Evolutionary conservation across 495 filamentous ascomycete genomes (phyloP), one percentile per base, ranked within the genome.

Genomic region (Hyphodiscus hymeniophilus): DNA sequence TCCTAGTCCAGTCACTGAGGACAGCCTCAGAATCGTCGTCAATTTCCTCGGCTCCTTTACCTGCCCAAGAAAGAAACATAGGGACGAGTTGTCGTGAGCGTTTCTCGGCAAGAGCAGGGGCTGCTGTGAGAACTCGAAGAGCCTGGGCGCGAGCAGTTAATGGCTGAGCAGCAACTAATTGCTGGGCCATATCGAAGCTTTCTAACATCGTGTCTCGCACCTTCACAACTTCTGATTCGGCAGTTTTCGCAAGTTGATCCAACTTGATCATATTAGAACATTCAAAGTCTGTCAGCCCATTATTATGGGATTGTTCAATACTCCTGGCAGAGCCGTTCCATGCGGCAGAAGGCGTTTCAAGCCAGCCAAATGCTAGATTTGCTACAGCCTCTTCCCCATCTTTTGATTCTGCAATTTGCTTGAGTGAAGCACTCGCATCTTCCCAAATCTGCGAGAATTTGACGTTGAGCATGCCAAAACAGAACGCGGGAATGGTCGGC

Each of bases 391-490:
- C 82, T 56, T 95, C 87, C 3, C 87, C 87, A 33, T 61, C 66
- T 30, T 81, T 77, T 21, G 72, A 72, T 51, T 85, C 78, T 16
- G 81, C 78, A 40, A 97, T 81, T 21, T 81, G 73, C 54, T 85
- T 84, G 59, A 98, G 63, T 13, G 82, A 80, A 20, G 77, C 73
- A 26, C 81, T 76, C 13, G 85, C 80, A 52, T 94, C 87, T 52
- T 94, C 87, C 85, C 89, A 95, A 17, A 91, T 63, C 13, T 84
- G 86, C 4, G 88, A 71, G 46, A 95, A 68, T 51, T 82, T 85
- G 41, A 91, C 80, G 3, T 89, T 92, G 45, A 94, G 76, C 54
- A 96, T 76, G 34, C 90, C 91, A 60, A 96, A 96, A 56, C 85
- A 82, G 55, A 89, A 96, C 12, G 80, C 70, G 1, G 89, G 85